A percentile compares a stretch with the other conserved stretches of the same genome.
phyloP scores from a whole-genome alignment of 164 flowering plant species.

The Stephania cephalantha region DNA sequence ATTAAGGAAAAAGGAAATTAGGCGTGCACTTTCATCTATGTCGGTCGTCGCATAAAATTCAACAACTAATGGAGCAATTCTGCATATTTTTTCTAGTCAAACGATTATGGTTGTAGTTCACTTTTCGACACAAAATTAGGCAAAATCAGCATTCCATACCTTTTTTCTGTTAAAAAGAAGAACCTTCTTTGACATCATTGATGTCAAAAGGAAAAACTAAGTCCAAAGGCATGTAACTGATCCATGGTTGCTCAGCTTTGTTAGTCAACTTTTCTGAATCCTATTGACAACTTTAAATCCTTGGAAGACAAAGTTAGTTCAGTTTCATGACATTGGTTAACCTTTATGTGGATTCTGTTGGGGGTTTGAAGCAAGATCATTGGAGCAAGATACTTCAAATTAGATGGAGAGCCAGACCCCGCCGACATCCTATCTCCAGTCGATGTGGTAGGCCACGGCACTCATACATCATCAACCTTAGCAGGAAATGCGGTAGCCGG shows the following conservation, averaged over 20 bases:
- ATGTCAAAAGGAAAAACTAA: not conserved
- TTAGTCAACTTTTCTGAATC: not conserved
- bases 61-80: not conserved
- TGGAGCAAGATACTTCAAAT: constrained; percentile 68
- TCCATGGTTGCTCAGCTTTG: not conserved
- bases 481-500: constrained; percentile 42
- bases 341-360: not conserved
- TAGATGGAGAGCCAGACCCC: constrained; percentile 33
- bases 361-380: constrained; percentile 45
- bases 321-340: not conserved
- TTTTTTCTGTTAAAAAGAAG: not conserved
- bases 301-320: not conserved
- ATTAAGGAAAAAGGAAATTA: not conserved
- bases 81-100: not conserved
- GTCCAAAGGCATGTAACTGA: not conserved
- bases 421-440: constrained; percentile 49
- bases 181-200: not conserved
- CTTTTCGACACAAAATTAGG: not conserved
- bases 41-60: not conserved
- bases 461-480: constrained; percentile 74
- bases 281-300: not conserved
- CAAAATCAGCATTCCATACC: not conserved
- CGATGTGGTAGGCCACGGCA: constrained; percentile 69
- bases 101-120: not conserved
- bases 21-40: not conserved